Base-by-base conservation (phyloP, 768 basidiomycete species). In the Suillus spraguei region DNA sequence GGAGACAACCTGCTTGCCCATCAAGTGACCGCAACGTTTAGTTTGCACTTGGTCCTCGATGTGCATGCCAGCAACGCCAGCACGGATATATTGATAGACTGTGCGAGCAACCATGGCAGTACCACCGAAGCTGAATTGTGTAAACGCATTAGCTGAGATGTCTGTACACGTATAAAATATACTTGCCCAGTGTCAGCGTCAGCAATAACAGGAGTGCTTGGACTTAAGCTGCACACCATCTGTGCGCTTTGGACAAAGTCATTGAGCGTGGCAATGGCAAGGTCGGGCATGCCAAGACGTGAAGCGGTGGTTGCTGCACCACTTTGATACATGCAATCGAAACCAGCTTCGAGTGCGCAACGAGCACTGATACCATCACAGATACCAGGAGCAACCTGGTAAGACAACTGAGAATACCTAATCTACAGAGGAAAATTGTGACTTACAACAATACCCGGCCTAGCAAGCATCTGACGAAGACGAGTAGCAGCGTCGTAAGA, bases 31-130 rank as follows among this genome's bases (percentile, higher is more conserved):
- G 64, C 90, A 92, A 61, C 90, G 72, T 74, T 92, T 92, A 1
- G 89, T 91, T 72, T 91, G 91, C 1, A 91, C 89, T 75, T 92
- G 90, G 69, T 91, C 90, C 74, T 92, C 90, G 44, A 92, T 91
- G 72, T 92, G 90, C 69, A 90, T 80, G 4, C 79, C 91, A 20
- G 90, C 91, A 24, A 91, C 85, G 35, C 91, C 90, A 16, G 88
- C 84, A 53, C 82, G 82, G 5, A 78, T 83, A 64, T 91, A 92
- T 72, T 89, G 84, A n/a, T 78, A 82, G 11, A 92, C 87, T 3
- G 90, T 92, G 44, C 90, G 88, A 13, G 88, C 88, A 35, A 92
- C 85, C 81, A 87, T 92, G 11, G 85, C 83, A 2, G 89, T 86
- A 20, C 90, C 90, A 66, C 90, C 90, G 66, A 91, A 91, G 22